phyloP scores from a whole-genome alignment of 352 stramenopile genomes.

The Pythium diclinum region DNA sequence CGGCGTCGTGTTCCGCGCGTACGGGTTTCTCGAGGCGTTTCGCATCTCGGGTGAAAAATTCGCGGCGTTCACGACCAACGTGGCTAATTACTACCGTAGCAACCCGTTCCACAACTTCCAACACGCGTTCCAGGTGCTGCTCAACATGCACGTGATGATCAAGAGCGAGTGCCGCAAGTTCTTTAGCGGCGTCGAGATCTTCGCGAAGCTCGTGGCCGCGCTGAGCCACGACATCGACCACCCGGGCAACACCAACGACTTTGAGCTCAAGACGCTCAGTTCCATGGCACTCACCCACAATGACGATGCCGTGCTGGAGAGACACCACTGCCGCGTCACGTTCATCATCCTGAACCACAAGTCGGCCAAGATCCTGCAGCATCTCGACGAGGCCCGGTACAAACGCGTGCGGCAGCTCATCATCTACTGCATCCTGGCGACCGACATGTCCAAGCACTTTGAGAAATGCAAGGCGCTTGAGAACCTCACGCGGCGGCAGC shows the following conservation, averaged over 20 bases:
- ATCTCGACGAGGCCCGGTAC: slow-evolving; percentile 49
- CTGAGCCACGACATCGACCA: slow-evolving; percentile 85
- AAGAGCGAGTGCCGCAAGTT: slow-evolving; percentile 55
- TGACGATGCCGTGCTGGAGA: slow-evolving; percentile 79
- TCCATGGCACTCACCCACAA: slow-evolving; percentile 82
- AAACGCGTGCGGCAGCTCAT: slow-evolving; percentile 58
- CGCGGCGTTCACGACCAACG: slow-evolving; percentile 30
- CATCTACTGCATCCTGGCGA: slow-evolving; percentile 70
- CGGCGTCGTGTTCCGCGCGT: slow-evolving; percentile 31
- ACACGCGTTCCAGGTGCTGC: slow-evolving; percentile 67
- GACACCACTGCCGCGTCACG: slow-evolving; percentile 71
- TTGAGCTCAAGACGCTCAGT: slow-evolving; percentile 75
- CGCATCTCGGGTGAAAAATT: slow-evolving; percentile 36
- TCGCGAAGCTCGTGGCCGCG: slow-evolving; percentile 65
- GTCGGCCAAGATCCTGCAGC: slow-evolving; percentile 68
- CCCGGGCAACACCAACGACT: slow-evolving; percentile 80
- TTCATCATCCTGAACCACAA: slow-evolving; percentile 78
- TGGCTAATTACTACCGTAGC: slow-evolving; percentile 65
- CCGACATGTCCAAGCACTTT: slow-evolving; percentile 78
- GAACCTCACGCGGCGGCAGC: slow-evolving; percentile 50
- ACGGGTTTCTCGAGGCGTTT: slow-evolving; percentile 39
- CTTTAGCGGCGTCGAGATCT: slow-evolving; percentile 65
- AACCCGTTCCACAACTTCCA: slow-evolving; percentile 85
- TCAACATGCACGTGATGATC: slow-evolving; percentile 57
- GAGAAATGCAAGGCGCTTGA: slow-evolving; percentile 69